Evolutionary conservation across 2,329 filamentous ascomycete genomes (phyloP).

Genomic region (Alternaria gansuensis): DNA sequence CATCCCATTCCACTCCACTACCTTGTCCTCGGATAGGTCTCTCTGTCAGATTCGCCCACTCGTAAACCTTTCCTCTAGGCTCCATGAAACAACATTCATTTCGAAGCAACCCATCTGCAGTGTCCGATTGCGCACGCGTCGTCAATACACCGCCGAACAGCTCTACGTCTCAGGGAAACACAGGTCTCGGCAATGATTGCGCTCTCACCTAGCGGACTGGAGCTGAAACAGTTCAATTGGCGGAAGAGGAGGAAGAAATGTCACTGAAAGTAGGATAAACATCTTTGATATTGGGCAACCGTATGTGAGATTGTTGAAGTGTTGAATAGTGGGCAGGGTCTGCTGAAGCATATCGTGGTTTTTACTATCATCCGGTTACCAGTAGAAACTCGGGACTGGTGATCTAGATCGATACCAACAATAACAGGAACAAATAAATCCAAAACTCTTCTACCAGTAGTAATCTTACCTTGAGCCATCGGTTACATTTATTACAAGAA

Average conservation of each 20-base stretch:
- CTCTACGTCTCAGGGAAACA: not conserved
- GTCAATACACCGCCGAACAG: not conserved
- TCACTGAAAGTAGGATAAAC: constrained; percentile 3
- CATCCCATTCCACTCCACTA: not conserved
- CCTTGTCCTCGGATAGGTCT: not conserved
- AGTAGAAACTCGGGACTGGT: not conserved
- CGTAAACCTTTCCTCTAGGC: not conserved
- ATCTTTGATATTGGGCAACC: constrained; percentile 3
- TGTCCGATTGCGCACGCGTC: not conserved
- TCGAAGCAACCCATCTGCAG: too few species aligned
- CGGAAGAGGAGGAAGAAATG: constrained; percentile 3
- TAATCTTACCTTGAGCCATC: not conserved
- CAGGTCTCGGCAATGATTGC: not conserved
- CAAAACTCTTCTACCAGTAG: not conserved
- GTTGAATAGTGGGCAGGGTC: not conserved
- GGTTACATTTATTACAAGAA: not conserved
- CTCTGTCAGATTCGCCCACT: not conserved
- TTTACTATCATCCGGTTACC: not conserved
- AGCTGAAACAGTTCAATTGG: not conserved
- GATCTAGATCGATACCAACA: not conserved
- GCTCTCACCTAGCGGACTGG: constrained; percentile 9
- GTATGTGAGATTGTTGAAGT: constrained; percentile 1
- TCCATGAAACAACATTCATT: not conserved
- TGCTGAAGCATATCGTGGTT: not conserved
- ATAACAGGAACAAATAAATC: not conserved